Base-by-base conservation (phyloP, 768 basidiomycete genomes). In the Porphyrellus cyaneotinctus region DNA sequence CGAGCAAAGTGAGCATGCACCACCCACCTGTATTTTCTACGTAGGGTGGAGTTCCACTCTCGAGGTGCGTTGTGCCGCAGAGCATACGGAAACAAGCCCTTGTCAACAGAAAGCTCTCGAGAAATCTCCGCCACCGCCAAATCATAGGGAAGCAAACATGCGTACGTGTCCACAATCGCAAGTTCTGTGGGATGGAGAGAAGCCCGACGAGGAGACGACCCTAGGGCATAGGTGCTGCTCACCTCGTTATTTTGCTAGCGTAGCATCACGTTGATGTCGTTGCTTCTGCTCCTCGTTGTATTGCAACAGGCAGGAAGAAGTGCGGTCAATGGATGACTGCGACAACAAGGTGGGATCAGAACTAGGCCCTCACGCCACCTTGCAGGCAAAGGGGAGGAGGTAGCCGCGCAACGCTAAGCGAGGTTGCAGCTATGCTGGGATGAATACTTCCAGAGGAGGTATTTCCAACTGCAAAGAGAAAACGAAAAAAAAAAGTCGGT, bases 201-300 rank as follows among this genome's bases (percentile, higher is more conserved):
- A 53, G 61, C 47, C 53, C 47, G 22, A 49, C 50, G 49, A 54
- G 47, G 35, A 30, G 17, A 48, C 47, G 45, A 36, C 39, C 43
- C 28, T 32, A 49, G 45, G 46, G 42, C 50, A 54, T 53, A 49
- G 46, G 49, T 58, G 57, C 53, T 62, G 59, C 63, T 56, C 51
- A 55, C 65, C 59, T 56, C 65, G 62, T 62, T 54, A 52, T 62
- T 46, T 50, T 64, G 46, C 51, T 54, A 37, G 55, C 60, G 56
- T 65, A 65, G 51, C 50, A 65, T 63, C 65, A 63, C 41, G 58
- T 45, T 65, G 56, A 65, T 65, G 56, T 49, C 56, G 63, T 61
- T 51, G 50, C 64, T 68, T 65, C 57, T 63, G 30, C 51, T 28
- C 57, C 52, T 59, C 50, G 51, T 51, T 56, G 46, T 49, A 43